Base-by-base conservation (phyloP, 495 filamentous ascomycete species). In the Penicillium waksmanii region DNA sequence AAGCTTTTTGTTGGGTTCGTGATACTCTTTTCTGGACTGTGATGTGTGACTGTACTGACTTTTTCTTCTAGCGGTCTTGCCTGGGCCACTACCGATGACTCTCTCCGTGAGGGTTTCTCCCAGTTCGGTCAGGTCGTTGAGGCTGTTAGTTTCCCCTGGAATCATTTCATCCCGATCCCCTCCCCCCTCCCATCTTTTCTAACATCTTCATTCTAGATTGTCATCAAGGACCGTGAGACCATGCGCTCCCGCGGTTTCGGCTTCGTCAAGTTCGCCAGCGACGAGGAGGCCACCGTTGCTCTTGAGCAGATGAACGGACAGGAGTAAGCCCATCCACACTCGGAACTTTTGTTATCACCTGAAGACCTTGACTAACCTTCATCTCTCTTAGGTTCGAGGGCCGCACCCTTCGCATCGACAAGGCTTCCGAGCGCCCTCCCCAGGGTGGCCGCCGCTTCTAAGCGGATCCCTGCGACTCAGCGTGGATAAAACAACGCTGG, bases 151-250 rank as follows among this genome's bases (percentile, higher is more conserved):
- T n/a, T 12, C 15, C 12, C 15, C 36, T 38, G 27, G 27, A 43
- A 25, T 15, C 42, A 15, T 44, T 18, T 46, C 38, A 47, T n/a
- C 8, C 11, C 0, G 4, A 31, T 13, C 17, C 25, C 19, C 6
- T n/a, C n/a, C n/a, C n/a, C n/a, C n/a, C n/a, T n/a, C 7, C 7
- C 18, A 3, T 12, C 19, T 31, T 19, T 4, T 6, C 12, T 25
- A 5, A 44, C 27, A 44, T n/a, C 15, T 42, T 44, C n/a, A 43
- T 21, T 42, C 6, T 13, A 65, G 63, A 59, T 62, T 21, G 63
- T 65, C 38, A 56, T 65, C 59, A 47, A 38, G 17, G 63, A 65
- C 55, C 63, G 59, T 46, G 63, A 65, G n/a, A 62, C 63, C 35
- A 50, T 51, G 23, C 63, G 63, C 56, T 48, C 50, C 63, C 58